Percentiles rank a stretch among this genome's conserved stretches.
phyloP scores from a whole-genome alignment of 176 grass and related monocot genomes.

The Avena insularis region DNA sequence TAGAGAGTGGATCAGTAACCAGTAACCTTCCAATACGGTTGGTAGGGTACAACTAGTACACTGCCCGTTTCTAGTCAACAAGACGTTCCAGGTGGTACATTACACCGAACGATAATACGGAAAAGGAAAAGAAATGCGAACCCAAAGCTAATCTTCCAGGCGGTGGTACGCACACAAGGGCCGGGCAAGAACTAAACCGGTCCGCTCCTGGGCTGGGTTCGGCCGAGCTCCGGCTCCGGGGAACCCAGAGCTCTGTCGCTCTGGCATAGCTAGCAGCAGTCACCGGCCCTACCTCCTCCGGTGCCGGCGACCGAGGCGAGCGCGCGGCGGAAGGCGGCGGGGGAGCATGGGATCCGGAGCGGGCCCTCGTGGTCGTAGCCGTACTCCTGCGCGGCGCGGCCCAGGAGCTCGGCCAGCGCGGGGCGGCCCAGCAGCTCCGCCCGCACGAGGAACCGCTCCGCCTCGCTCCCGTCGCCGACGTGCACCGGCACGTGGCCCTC shows the following conservation, averaged over 20 bases:
- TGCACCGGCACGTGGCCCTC: constrained; percentile 82
- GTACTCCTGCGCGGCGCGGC: constrained; percentile 79
- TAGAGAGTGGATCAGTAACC: neutral
- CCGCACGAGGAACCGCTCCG: constrained; percentile 73
- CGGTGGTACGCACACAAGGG: constrained; percentile 3
- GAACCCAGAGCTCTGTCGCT: neutral
- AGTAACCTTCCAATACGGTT: neutral
- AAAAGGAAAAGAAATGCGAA: neutral
- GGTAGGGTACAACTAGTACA: neutral
- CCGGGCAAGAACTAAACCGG: neutral
- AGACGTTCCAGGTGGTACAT: constrained; percentile 29
- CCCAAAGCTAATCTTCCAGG: constrained; percentile 2
- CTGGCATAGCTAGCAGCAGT: neutral
- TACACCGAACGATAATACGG: neutral
- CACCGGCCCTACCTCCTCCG: neutral
- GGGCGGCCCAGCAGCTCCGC: constrained; percentile 69
- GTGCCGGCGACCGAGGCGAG: constrained; percentile 44
- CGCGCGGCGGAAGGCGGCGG: constrained; percentile 62
- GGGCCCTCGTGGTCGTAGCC: constrained; percentile 79
- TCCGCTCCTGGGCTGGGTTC: constrained; percentile 1
- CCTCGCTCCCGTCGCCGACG: constrained; percentile 54
- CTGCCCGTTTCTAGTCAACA: neutral
- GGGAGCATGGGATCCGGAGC: constrained; percentile 76
- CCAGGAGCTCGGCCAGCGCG: constrained; percentile 65
- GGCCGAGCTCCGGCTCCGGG: neutral